Base-by-base conservation (phyloP, 1,284 basidiomycete species). In the Laetiporus sulphureus region DNA sequence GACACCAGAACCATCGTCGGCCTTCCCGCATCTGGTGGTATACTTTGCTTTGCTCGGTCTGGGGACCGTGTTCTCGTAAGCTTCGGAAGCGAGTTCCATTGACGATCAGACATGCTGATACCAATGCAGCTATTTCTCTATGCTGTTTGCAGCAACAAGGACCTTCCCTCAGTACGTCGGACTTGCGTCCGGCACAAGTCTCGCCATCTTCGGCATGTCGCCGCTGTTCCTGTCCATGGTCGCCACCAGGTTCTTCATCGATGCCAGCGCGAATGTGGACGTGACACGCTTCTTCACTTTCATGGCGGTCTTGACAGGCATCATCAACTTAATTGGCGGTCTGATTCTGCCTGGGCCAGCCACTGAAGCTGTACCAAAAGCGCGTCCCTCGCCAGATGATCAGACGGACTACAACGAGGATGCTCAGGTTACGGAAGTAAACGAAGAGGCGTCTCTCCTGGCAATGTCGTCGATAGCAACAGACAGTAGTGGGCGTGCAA, bases 161-260 rank as follows among this genome's bases (percentile, higher is more conserved):
- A 69, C 65, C 22, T 86, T 86, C 49, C 78, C 83, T 5, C 56
- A 64, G 5, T 73, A 79, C 50, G 73, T 76, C 37, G 83, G 83
- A 23, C 59, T 80, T 19, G 77, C 84, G 7, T 74, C 82, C 0
- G 86, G 84, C 4, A 63, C 67, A 5, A 81, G 72, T 55, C 77
- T 79, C 69, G 75, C 83, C 2, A 63, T 87, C 21, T 87, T 86
- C 52, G 83, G 85, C 16, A 69, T 88, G 37, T 89, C 86, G 0
- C 86, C 85, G 0, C 63, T 87, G 18, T 75, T 84, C 49, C 68
- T 88, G 5, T 80, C 84, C n/a, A 47, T 73, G 20, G 48, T 88
- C 32, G 83, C 81, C 3, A 74, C 79, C 2, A 61, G 48, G 10
- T 77, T 70, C 54, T 86, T 85, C 59, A 77, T 72, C 5, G 59